Base-by-base conservation (phyloP, 2,329 filamentous ascomycete species). In the Cladosporium colombiae region DNA sequence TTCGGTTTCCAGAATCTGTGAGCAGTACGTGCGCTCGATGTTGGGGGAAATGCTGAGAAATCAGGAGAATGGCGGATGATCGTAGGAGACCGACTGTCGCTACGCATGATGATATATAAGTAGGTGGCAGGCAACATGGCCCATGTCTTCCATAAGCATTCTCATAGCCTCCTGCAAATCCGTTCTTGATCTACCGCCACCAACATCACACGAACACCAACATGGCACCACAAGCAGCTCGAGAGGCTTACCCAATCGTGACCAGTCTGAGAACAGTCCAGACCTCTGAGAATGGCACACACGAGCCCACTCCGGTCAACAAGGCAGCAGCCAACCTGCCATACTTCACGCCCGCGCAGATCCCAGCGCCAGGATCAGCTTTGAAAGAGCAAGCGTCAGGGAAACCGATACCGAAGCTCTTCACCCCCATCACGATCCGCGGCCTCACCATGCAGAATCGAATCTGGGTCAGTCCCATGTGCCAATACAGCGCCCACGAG, bases 401-500 rank as follows among this genome's bases (percentile, higher is more conserved):
- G 11, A 52, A 52, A 23, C 49, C 49, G 23, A 81, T 87, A 7
- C 85, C 86, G 8, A 87, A 87, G 74, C 80, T 88, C 55, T 88
- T 88, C 77, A 81, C 81, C 63, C 85, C 86, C 5, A 75, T 88
- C 62, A 84, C 83, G 73, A 74, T 88, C 61, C 80, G 85, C 13
- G 85, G 85, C 21, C 68, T 87, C n/a, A 86, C 84, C 0, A 80
- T 90, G 27, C 88, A 88, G 71, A 90, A 89, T 76, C 85, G 88
- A 69, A 87, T 90, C 69, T 84, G 86, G 71, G 79, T 89, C 14
- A 83, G 85, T 1, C 88, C 88, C 0, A 78, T 90, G 7, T 90
- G 88, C 76, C 88, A 90, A 75, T 90, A 90, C 78, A 87, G 83
- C 10, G 85, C 88, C 16, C 74, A 88, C 55, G 84, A 90, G 74